phyloP scores from a whole-genome alignment of 2,329 filamentous ascomycete species.

The Xylaria sp. region DNA sequence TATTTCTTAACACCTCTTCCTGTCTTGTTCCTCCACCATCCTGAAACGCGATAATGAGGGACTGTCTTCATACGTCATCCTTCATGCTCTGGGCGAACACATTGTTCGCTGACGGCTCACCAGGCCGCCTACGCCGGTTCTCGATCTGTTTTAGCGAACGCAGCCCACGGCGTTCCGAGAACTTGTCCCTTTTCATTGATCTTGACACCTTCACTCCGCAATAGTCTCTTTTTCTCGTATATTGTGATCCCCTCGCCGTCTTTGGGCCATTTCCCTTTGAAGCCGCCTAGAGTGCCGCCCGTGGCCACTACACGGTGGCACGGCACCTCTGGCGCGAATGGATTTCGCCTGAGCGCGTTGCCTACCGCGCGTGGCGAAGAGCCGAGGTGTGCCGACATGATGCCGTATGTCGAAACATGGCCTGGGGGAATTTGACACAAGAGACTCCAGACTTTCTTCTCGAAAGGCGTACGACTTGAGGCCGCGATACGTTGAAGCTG shows the following conservation, averaged over 20 bases:
- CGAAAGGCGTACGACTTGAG: slow-evolving; percentile 54
- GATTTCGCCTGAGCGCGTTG: slow-evolving; percentile 68
- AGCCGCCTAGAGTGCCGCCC: slow-evolving; percentile 71
- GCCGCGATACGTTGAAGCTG: slow-evolving; percentile 50
- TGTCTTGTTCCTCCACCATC: too few relatives aligned
- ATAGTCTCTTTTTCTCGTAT: slow-evolving; percentile 63
- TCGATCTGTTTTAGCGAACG: slow-evolving; percentile 36
- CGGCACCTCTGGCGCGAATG: slow-evolving; percentile 74
- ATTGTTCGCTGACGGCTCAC: neutral
- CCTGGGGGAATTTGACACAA: slow-evolving; percentile 79
- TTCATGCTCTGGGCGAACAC: neutral
- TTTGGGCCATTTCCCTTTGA: slow-evolving; percentile 67
- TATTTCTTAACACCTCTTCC: too few relatives aligned
- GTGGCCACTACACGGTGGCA: slow-evolving; percentile 81
- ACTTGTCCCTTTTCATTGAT: slow-evolving; percentile 65
- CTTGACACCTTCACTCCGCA: slow-evolving; percentile 65
- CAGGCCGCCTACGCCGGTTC: neutral
- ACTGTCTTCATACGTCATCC: neutral
- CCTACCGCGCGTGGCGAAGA: slow-evolving; percentile 45
- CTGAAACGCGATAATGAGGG: neutral
- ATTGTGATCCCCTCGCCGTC: slow-evolving; percentile 65
- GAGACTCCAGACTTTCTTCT: slow-evolving; percentile 68
- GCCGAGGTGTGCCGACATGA: slow-evolving; percentile 59
- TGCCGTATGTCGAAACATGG: slow-evolving; percentile 75
- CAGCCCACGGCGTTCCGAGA: slow-evolving; percentile 57